Base-by-base conservation (phyloP, 2,329 filamentous ascomycete species). In the Pseudopithomyces chartarum region DNA sequence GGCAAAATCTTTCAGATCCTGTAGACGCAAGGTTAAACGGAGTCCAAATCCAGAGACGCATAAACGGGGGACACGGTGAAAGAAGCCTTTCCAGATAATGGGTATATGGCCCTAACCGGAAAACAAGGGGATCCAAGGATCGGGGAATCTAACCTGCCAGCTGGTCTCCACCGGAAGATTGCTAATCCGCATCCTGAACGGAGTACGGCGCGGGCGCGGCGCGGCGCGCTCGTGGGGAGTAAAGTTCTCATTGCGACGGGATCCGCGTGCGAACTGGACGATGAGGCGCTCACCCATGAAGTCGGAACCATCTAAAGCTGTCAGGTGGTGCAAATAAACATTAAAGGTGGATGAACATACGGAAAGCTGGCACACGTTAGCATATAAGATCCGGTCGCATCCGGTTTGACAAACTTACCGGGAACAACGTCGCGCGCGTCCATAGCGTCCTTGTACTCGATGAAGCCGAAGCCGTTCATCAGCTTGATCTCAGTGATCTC, bases 1-100 rank as follows among this genome's bases (percentile, higher is more conserved):
- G 61, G 95, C 95, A 80, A 99, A 99, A 79, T 99, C 95, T 90
- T 99, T 99, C 53, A 99, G 88, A 80, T 99, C 95, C 95, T 99
- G 92, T 81, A 88, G 82, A 68, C 84, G 80, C 86, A 85, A 86
- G 85, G 84, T 90, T 95, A 91, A 93, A 90, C 92, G 81, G 85
- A 63, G 70, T 75, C 69, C 72, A 73, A 72, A 67, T 73, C 71
- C 71, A 73, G 71, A 57, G 63, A 56, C 52, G 61, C 54, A 67
- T 61, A 42, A 64, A 69, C 61, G 62, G 61, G 65, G 68, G 71
- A 65, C 63, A 67, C 58, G 67, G 66, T 61, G 61, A 66, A 73
- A 68, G 72, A 67, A 76, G 70, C 68, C 64, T 65, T 57, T 69
- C 71, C 73, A 71, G 68, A 68, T 58, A 73, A 69, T 71, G 75